Conservation (phyloP, 306 rosid species). For the Pachyrhizus erosus region DNA sequence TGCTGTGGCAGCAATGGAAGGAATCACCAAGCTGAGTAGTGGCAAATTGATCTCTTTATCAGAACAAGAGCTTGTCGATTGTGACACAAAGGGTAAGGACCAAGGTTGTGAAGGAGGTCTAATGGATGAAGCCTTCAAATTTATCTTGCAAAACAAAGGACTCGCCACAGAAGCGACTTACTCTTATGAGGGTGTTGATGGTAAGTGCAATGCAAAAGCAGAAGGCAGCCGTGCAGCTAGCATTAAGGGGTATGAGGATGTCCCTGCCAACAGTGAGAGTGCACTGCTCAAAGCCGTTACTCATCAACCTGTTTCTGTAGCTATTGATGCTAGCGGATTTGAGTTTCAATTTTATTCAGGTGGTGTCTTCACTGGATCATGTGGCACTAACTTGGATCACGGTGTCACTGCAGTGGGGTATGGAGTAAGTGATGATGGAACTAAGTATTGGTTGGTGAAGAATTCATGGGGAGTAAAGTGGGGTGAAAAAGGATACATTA, state of each 20-base stretch:
- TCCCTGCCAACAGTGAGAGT: slow-evolving; percentile 45
- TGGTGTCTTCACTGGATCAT: slow-evolving; percentile 46
- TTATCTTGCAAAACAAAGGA: slow-evolving; percentile 42
- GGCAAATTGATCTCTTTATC: slow-evolving; percentile 49
- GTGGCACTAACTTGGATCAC: slow-evolving; percentile 47
- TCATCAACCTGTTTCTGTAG: slow-evolving; percentile 50
- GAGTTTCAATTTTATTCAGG: slow-evolving; percentile 46
- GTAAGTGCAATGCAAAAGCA: slow-evolving; percentile 27
- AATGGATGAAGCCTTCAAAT: slow-evolving; percentile 52
- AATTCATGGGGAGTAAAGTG: slow-evolving; percentile 48
- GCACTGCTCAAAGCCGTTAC: slow-evolving; percentile 48
- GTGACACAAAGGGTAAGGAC: slow-evolving; percentile 48
- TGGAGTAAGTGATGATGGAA: slow-evolving; percentile 29
- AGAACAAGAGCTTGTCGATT: slow-evolving; percentile 51
- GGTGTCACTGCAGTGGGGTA: slow-evolving; percentile 52
- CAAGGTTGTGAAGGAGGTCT: slow-evolving; percentile 51
- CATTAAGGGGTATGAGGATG: slow-evolving; percentile 49
- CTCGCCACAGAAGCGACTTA: slow-evolving; percentile 39
- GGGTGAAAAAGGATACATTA: slow-evolving; percentile 53
- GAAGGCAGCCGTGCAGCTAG: slow-evolving; percentile 29
- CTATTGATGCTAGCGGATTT: slow-evolving; percentile 49
- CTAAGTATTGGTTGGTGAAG: slow-evolving; percentile 47
- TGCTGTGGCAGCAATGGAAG: slow-evolving; percentile 51
- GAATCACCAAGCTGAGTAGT: slow-evolving; percentile 32
- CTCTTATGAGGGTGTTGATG: slow-evolving; percentile 41